phyloP scores from a whole-genome alignment of 129 eudicot genomes.

The Helianthus tuberosus region DNA sequence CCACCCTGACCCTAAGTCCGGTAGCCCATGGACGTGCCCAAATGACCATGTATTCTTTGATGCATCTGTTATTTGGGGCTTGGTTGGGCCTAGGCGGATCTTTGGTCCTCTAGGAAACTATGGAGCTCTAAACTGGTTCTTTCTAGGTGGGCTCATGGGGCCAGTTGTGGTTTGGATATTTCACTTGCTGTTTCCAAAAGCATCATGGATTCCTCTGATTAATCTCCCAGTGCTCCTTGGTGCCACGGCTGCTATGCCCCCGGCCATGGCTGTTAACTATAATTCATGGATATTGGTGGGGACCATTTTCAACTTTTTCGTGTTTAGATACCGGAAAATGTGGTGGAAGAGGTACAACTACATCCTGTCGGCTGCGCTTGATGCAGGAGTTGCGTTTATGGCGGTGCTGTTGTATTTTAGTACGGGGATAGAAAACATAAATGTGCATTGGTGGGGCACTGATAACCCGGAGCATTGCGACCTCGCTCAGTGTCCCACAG shows the following conservation, averaged over 20 bases:
- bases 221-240: slow-evolving; percentile 85
- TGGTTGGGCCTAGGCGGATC: slow-evolving; percentile 75
- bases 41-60: slow-evolving; percentile 64
- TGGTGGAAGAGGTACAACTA: slow-evolving; percentile 97
- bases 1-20: slow-evolving; percentile 38
- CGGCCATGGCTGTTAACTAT: slow-evolving; percentile 73
- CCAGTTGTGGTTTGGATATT: slow-evolving; percentile 64
- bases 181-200: slow-evolving; percentile 58
- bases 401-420: slow-evolving; percentile 65
- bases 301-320: slow-evolving; percentile 71
- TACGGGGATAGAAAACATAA: slow-evolving; percentile 40
- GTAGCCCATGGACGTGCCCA: slow-evolving; percentile 85
- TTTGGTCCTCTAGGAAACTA: slow-evolving; percentile 75
- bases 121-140: slow-evolving; percentile 69
- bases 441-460: slow-evolving; percentile 74
- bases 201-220: slow-evolving; percentile 66
- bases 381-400: slow-evolving; percentile 92
- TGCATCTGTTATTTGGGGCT: slow-evolving; percentile 95
- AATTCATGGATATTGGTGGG: slow-evolving; percentile 76
- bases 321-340: slow-evolving; percentile 59
- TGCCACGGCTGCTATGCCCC: slow-evolving; percentile 82
- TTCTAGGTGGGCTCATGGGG: slow-evolving; percentile 59
- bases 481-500: slow-evolving; percentile 75
- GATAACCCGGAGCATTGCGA: slow-evolving; percentile 54
- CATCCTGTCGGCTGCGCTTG: slow-evolving; percentile 82